Evolutionary conservation across 345 rosid genomes (phyloP), one percentile per base, ranked within the genome.

Genomic region (Syzygium jambos): DNA sequence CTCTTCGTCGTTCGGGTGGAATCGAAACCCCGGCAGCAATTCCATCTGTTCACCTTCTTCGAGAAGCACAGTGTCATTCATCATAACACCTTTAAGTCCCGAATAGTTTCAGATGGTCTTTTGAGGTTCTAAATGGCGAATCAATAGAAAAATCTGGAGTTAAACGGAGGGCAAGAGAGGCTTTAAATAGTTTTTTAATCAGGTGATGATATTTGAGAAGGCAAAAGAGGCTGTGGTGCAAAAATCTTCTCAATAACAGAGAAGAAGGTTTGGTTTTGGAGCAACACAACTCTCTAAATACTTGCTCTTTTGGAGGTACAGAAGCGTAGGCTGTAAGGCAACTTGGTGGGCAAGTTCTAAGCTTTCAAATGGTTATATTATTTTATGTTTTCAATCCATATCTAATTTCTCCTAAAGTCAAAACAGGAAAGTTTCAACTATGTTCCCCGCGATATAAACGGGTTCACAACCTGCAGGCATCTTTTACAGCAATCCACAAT

Each of bases 1-100:
- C 90, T 97, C 99, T 93, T 97, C 99, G 83, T 97, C 99, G 8
- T 97, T 97, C 5, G 99, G 99, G 89, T 96, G 98, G 90, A 97
- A 97, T 77, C 98, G 88, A 84, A 97, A 97, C 3, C 99, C 99
- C 2, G 99, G 99, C 1, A 96, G 99, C 88, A 97, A 93, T 92
- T 95, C 96, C 90, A 96, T 93, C 91, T 89, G 91, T n/a, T 92
- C 96, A 84, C 93, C 94, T 88, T 93, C 98, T 29, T 83, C 85
- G 25, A 38, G 38, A 73, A 73, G 38, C 82, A 73, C 23, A 1
- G 80, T 2, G 27, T 22, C 27, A 1, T 1, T 34, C 80, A 73
- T 73, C 49, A 2, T 10, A 73, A 73, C 46, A 30, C 80, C 27
- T 73, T 19, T 9, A 43, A 73, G 27, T 73, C 82, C 49, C 14